Conservation (phyloP, 805 yeast genomes). For the Saccharomyces paradoxus region DNA sequence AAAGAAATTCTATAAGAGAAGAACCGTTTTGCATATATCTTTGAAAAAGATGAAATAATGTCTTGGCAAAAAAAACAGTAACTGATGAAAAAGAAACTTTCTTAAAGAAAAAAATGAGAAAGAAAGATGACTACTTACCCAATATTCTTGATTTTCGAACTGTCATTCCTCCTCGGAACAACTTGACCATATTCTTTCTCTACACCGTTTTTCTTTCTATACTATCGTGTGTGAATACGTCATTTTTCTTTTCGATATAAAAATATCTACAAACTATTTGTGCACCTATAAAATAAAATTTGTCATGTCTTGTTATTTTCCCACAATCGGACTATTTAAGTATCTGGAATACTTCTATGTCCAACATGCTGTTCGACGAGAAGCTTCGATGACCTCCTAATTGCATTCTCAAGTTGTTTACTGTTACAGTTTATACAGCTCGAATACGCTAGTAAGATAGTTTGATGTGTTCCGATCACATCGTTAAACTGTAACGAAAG, state of each 20-base stretch:
- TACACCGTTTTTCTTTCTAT: not conserved
- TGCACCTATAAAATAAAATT: not conserved
- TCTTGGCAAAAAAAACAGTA: not conserved
- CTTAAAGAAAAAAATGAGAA: not conserved
- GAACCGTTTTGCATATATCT: not conserved
- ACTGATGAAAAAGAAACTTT: not conserved
- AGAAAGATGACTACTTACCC: not conserved
- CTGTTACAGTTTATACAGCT: not conserved
- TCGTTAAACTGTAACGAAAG: not conserved
- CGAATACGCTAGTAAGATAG: not conserved
- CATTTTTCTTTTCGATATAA: not conserved
- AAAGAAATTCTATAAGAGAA: not conserved
- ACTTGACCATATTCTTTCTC: not conserved
- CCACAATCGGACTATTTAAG: not conserved
- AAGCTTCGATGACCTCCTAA: not conserved
- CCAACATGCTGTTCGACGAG: not conserved
- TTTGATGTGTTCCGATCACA: not conserved
- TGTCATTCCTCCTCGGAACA: not conserved
- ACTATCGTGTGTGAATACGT: not conserved
- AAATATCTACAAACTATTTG: not conserved
- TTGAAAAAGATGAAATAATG: not conserved
- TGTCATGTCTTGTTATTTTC: not conserved
- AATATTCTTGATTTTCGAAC: not conserved
- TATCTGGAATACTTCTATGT: not conserved
- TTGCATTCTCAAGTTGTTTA: not conserved